Base-by-base conservation (phyloP, 2,329 filamentous ascomycete genomes). In the Fusarium transvaalense region DNA sequence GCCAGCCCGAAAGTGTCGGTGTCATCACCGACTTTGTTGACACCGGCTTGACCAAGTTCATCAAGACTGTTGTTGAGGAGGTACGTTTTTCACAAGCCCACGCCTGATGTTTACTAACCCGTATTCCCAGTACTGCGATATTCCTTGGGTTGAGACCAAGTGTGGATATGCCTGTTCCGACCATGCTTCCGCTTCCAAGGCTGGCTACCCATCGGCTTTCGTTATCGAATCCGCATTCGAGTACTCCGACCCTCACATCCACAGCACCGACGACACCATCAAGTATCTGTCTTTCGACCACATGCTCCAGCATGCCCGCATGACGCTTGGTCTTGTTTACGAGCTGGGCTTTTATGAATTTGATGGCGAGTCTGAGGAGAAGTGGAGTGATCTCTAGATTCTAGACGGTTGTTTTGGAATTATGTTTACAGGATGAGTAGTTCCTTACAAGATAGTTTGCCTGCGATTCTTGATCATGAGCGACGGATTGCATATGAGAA, bases 21-120 rank as follows among this genome's bases (percentile, higher is more conserved):
- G 92, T 98, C 52, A 97, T 98, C 75, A 94, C 92, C 6, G 95
- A 98, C 80, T 97, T 86, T 74, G 95, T 98, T 43, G 92, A 97
- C 77, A 83, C 89, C 4, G 89, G 86, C 55, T 83, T 98, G 71
- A 98, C 95, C 7, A 84, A 86, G 10, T 98, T 97, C 79, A 95
- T 97, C 84, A 97, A 97, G 85, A 87, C 90, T 74, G 87, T 97
- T 63, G 91, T 97, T 69, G 91, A 88, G 32, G 88, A 78, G 74
- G 77, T 79, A 63, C 27, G 71, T 67, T 23, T 41, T 17, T 13
- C 13, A 5, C 19, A 32, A 50, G 7, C n/a, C 4, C 13, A 31
- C 38, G 10, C 14, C 17, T 10, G 5, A 9, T 39, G 47, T 9
- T 31, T 9, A 31, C 56, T 68, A 46, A 68, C 50, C 17, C 23